Evolutionary conservation across 2,329 filamentous ascomycete species (phyloP).

Genomic region (Ophiocordyceps robertsii): DNA sequence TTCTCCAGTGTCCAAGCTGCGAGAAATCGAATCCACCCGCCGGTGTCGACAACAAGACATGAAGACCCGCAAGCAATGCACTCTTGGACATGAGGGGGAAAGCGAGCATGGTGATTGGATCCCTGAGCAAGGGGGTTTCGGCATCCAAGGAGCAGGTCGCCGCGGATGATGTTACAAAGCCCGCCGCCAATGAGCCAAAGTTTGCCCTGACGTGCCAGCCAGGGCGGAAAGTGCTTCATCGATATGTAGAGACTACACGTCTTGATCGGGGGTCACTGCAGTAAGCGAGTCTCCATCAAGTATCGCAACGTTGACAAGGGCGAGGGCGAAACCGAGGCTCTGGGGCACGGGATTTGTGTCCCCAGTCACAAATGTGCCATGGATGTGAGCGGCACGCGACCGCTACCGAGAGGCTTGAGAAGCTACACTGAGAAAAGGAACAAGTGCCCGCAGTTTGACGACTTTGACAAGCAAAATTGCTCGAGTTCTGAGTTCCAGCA

Average conservation of each 20-base stretch:
- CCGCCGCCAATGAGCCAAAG: too few species aligned
- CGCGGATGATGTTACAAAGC: too few species aligned
- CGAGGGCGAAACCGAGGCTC: neutral
- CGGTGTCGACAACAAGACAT: neutral
- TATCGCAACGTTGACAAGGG: neutral
- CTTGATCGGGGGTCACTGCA: neutral
- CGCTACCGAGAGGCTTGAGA: neutral
- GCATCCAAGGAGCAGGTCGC: too few species aligned
- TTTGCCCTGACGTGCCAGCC: too few species aligned
- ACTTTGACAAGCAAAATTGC: neutral
- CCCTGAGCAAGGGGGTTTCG: too few species aligned
- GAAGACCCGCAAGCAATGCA: neutral
- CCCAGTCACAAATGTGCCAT: neutral
- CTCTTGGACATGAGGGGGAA: neutral
- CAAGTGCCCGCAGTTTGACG: neutral
- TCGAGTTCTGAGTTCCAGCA: neutral
- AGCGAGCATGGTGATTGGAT: too few species aligned
- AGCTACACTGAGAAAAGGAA: neutral
- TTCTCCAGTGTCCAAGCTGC: neutral
- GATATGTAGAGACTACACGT: neutral
- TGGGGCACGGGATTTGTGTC: neutral
- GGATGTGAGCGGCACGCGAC: neutral
- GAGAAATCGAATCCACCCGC: neutral
- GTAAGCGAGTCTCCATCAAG: neutral
- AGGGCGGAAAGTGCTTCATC: neutral